Percentiles rank a stretch among this genome's conserved stretches.
These are phyloP conservation scores for Penicillium sp. DNA, from an alignment of 2,329 filamentous ascomycete species.

Conservation along the genomic window DNA sequence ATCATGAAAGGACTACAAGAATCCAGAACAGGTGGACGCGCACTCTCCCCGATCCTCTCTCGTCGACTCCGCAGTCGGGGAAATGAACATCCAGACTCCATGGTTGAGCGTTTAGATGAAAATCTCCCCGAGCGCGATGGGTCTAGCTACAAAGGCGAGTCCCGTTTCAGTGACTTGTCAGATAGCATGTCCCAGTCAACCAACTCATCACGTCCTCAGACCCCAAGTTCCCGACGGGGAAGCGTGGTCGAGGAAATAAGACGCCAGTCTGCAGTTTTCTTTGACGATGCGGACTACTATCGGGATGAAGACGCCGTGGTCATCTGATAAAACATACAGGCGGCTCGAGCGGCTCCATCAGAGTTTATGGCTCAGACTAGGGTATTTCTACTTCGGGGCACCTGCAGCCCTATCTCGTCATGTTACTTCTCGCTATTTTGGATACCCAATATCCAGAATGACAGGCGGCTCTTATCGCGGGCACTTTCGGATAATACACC, in stretches of 20 bases:
- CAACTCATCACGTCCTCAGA: conserved; percentile 23
- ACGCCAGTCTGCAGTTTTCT: conserved; percentile 50
- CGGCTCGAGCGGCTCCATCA: conserved; percentile 17
- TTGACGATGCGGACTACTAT: conserved; percentile 43
- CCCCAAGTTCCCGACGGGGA: conserved; percentile 24
- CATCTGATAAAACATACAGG: conserved; percentile 19
- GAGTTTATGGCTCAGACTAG: conserved; percentile 13
- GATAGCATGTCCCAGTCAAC: conserved; percentile 26
- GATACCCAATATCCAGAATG: conserved; percentile 15
- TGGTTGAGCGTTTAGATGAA: conserved; percentile 29
- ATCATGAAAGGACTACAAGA: conserved; percentile 57
- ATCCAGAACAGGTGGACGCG: conserved; percentile 28
- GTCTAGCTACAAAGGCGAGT: conserved; percentile 23
- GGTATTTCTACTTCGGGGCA: conserved; percentile 15
- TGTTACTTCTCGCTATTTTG: conserved; percentile 6
- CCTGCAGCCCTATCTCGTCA: conserved; percentile 20
- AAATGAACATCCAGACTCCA: conserved; percentile 19
- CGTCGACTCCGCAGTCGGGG: conserved; percentile 26
- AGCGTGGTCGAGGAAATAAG: conserved; percentile 47
- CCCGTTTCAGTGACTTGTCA: conserved; percentile 24
- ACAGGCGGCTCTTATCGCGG: conserved; percentile 19
- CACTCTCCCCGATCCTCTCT: conserved; percentile 31
- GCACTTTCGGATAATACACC: background rate
- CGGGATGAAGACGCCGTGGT: conserved; percentile 27
- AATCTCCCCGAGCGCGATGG: conserved; percentile 29